Percentiles rank a stretch among this genome's conserved stretches.
Conservation (phyloP, 169 alveolate species). For the Hammondia hammondi region DNA sequence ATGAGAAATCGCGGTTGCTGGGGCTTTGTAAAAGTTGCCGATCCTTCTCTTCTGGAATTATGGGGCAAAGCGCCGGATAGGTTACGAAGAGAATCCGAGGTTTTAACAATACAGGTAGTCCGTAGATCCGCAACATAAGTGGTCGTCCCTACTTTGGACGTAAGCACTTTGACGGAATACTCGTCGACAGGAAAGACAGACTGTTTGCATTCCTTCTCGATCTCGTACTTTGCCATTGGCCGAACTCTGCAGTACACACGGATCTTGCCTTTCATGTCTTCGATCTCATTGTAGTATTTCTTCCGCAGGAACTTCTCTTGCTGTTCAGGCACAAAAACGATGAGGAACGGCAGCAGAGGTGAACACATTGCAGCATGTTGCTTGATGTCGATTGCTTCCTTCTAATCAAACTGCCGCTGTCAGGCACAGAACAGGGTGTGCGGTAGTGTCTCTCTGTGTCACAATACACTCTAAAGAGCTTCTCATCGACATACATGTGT, state of each 20-base stretch:
- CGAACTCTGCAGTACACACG: conserved; percentile 89
- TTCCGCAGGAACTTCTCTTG: conserved; percentile 68
- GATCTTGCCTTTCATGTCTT: conserved; percentile 88
- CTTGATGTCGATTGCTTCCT: not conserved
- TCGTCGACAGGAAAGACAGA: conserved; percentile 77
- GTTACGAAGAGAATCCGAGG: too few relatives aligned
- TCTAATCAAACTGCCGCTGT: not conserved
- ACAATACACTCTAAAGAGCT: too few relatives aligned
- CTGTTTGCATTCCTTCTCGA: conserved; percentile 73
- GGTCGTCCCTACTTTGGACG: conserved; percentile 22
- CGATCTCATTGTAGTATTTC: conserved; percentile 74
- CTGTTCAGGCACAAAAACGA: not conserved
- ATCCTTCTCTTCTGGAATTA: too few relatives aligned
- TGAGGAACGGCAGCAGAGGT: not conserved
- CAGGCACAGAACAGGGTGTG: not conserved
- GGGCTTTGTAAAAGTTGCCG: too few relatives aligned
- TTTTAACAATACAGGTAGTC: too few relatives aligned
- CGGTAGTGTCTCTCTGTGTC: too few relatives aligned
- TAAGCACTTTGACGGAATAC: conserved; percentile 41
- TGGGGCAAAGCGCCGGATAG: too few relatives aligned
- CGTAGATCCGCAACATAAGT: too few relatives aligned
- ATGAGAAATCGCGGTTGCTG: too few relatives aligned
- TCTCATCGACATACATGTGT: too few relatives aligned
- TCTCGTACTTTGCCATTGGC: conserved; percentile 78
- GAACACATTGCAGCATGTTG: not conserved